Evolutionary conservation across 345 rosid genomes (phyloP).

Genomic region (Arabidopsis arenosa): DNA sequence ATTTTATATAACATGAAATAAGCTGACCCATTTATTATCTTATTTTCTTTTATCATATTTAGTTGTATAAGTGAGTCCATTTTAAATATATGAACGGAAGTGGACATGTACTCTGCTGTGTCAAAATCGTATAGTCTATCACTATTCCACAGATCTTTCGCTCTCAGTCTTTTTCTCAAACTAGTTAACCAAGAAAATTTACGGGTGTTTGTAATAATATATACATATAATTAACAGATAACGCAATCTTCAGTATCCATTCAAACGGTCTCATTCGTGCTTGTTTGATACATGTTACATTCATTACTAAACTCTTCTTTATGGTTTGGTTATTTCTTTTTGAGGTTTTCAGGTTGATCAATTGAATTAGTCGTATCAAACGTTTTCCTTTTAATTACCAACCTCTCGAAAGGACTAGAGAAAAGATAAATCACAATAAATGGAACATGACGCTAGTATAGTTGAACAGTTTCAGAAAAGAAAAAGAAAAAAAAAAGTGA

Average conservation of each 20-base stretch:
- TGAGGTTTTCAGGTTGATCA: slow-evolving; percentile 5
- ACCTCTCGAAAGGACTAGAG: slow-evolving; percentile 30
- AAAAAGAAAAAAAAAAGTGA: neutral
- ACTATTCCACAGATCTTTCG: neutral
- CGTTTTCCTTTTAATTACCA: neutral
- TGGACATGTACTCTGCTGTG: slow-evolving; percentile 23
- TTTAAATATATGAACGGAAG: neutral
- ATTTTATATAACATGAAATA: neutral
- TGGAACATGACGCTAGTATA: neutral
- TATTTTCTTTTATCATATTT: neutral
- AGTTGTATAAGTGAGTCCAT: neutral
- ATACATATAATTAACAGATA: neutral
- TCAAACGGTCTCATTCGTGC: slow-evolving; percentile 4
- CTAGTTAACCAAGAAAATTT: neutral
- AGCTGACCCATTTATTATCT: neutral
- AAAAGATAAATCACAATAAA: neutral
- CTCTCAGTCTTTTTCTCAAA: neutral
- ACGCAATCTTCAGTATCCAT: slow-evolving; percentile 10
- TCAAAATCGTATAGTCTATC: slow-evolving; percentile 21
- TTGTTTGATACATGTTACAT: slow-evolving; percentile 17
- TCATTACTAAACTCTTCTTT: slow-evolving; percentile 22
- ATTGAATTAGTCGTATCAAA: slow-evolving; percentile 26
- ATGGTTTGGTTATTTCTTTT: neutral
- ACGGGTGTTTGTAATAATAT: neutral
- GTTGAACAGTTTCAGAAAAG: neutral